Evolutionary conservation across 176 grass and related monocot genomes (phyloP), one percentile per base, ranked within the genome.

Genomic region (Cenchrus fungigraminus): DNA sequence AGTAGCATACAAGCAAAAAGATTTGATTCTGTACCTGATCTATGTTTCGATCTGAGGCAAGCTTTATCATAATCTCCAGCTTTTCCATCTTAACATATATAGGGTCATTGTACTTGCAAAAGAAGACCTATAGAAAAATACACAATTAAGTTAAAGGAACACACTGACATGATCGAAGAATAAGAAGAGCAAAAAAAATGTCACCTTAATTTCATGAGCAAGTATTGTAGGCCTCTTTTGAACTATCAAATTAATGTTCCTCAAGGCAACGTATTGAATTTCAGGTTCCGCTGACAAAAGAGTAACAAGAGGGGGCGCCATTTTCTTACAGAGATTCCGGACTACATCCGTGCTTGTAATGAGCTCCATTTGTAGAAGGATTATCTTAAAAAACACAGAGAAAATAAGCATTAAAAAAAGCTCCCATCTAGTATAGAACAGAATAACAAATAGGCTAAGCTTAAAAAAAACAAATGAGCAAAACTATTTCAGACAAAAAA

Each of bases 21-120:
- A 73, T 75, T 53, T 32, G 17, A 90, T 87, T 42, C n/a, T 70
- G n/a, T 89, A 95, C 96, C 93, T 98, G 97, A 78, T 99, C 97
- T 71, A 96, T 96, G 75, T 99, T 99, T 44, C 93, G 81, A 66
- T 99, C 97, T 32, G 97, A 99, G 45, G 97, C 88, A 84, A 99
- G 97, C 88, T 94, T 99, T 92, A 99, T 99, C 97, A 99, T 99
- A 85, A 94, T 99, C 78, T 99, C 97, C 65, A 99, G 74, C 72
- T 99, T 99, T 83, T 99, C 97, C 93, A 96, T 99, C 88, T 99
- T 99, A 74, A 99, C 97, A 89, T 99, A 99, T 78, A 99, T 88
- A 73, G 92, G 92, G 74, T 94, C 95, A 10, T 99, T 99, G 82
- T 99, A 99, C 87, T 99, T 99, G 94, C 97, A 99, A 89, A 99